Evolutionary conservation across 345 rosid genomes (phyloP), one percentile per base, ranked within the genome.

Genomic region (Trapa incisa): DNA sequence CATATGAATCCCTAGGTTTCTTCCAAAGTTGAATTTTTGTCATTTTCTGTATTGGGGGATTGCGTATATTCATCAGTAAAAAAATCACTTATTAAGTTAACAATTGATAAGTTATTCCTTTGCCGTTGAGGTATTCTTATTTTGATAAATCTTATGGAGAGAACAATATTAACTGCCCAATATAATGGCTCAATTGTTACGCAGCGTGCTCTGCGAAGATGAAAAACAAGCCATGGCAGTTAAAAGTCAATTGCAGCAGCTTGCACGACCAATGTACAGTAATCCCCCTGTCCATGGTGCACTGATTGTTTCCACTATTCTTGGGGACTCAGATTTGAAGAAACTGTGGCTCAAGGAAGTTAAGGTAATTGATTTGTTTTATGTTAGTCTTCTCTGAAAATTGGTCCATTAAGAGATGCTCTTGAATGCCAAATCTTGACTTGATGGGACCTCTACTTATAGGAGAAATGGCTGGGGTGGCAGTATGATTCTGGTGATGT

Each of bases 251-350:
- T 73, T 93, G 87, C 98, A 93, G 85, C 97, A 83, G 78, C 90
- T 93, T 45, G 98, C 94, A 47, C 85, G 98, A 74, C 97, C 97
- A 68, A 88, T 90, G 98, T 93, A 93, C 84, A 93, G 98, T 75
- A 93, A 93, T 75, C 98, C 97, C 43, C 98, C 97, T 68, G 77
- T 87, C 65, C 94, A 88, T 74, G 98, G 98, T 72, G 94, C 97
- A 41, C 83, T 86, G 16, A 65, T 88, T 2, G 98, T 93, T 65
- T 84, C 97, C 42, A 87, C 83, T 65, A 83, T 93, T 62, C 94
- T 93, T 61, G 87, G 87, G 54, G 85, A 87, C 75, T 81, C 91
- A 16, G 87, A 81, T 61, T 78, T 93, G 79, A 93, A 93, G 82
- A 76, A 85, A 43, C 73, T 88, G 56, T 93, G 97, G 98, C 91